Evolutionary conservation across 2,329 filamentous ascomycete genomes (phyloP).

Genomic region (Colletotrichum euphorbiae): DNA sequence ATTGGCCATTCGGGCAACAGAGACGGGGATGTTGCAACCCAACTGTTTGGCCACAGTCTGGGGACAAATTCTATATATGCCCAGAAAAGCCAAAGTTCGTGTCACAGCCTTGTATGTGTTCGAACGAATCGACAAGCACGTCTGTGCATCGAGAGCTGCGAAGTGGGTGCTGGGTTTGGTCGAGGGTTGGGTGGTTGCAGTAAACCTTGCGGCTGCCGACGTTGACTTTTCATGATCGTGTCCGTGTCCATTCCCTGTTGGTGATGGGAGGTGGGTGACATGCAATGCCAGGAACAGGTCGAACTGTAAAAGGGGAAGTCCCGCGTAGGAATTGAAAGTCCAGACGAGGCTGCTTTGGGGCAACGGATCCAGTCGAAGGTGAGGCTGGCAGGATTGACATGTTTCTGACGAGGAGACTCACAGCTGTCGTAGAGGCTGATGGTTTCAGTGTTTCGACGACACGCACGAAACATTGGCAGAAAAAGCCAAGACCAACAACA

Average conservation of each 20-base stretch:
- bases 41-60: slow-evolving; percentile 8
- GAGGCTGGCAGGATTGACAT: slow-evolving; percentile 8
- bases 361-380: neutral
- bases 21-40: neutral
- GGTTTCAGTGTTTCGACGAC: slow-evolving; percentile 32
- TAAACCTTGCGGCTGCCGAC: slow-evolving; percentile 1
- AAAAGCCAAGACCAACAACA: slow-evolving; percentile 26
- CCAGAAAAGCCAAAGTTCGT: neutral
- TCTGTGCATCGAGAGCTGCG: slow-evolving; percentile 18
- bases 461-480: slow-evolving; percentile 33
- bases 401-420: slow-evolving; percentile 1
- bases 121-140: slow-evolving; percentile 9
- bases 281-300: slow-evolving; percentile 9
- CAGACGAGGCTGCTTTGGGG: neutral
- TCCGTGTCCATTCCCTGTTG: neutral
- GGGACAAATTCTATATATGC: neutral
- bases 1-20: neutral
- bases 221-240: slow-evolving; percentile 9
- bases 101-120: slow-evolving; percentile 4
- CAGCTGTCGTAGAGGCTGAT: slow-evolving; percentile 5
- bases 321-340: neutral
- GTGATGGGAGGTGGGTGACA: neutral
- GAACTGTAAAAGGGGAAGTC: slow-evolving; percentile 17
- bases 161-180: slow-evolving; percentile 1
- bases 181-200: neutral